A percentile compares a stretch with the other conserved stretches of the same genome.
phyloP scores from a whole-genome alignment of 352 stramenopile species.

The Phytophthora sojae region DNA sequence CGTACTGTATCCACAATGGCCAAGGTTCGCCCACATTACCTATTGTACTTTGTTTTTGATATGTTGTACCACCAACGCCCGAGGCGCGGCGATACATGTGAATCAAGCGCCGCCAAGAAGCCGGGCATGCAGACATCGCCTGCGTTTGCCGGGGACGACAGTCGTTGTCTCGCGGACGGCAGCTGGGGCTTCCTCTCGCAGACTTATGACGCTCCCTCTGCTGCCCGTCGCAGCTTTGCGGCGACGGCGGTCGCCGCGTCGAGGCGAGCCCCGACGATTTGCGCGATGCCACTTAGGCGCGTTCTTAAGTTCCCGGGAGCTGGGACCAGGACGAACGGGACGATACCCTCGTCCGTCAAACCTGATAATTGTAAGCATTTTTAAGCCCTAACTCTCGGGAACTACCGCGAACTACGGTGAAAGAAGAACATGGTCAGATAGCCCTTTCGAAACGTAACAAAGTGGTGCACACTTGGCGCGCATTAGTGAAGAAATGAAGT shows the following conservation, averaged over 20 bases:
- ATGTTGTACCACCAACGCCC: not conserved
- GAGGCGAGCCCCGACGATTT: conserved; percentile 11
- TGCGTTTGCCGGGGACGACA: not conserved
- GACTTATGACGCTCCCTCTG: conserved; percentile 5
- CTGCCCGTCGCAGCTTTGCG: conserved; percentile 18
- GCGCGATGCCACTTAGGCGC: conserved; percentile 7
- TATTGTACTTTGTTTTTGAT: too few species aligned
- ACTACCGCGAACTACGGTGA: too few species aligned
- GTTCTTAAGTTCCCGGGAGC: too few species aligned
- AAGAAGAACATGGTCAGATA: too few species aligned
- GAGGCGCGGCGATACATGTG: not conserved
- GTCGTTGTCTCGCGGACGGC: not conserved
- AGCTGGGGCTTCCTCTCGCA: not conserved
- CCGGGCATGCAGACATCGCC: not conserved
- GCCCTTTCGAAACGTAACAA: too few species aligned
- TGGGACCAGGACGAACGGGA: too few species aligned
- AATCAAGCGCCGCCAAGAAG: not conserved
- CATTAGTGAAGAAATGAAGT: too few species aligned
- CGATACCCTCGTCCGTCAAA: too few species aligned
- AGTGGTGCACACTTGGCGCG: too few species aligned
- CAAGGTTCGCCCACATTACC: too few species aligned
- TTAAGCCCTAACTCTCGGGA: too few species aligned
- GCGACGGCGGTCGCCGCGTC: conserved; percentile 9
- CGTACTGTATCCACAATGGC: not conserved
- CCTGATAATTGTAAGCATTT: too few species aligned